These are phyloP conservation scores for Vachellia collinsii DNA, from an alignment of 306 rosid species.

Conservation along the genomic window DNA sequence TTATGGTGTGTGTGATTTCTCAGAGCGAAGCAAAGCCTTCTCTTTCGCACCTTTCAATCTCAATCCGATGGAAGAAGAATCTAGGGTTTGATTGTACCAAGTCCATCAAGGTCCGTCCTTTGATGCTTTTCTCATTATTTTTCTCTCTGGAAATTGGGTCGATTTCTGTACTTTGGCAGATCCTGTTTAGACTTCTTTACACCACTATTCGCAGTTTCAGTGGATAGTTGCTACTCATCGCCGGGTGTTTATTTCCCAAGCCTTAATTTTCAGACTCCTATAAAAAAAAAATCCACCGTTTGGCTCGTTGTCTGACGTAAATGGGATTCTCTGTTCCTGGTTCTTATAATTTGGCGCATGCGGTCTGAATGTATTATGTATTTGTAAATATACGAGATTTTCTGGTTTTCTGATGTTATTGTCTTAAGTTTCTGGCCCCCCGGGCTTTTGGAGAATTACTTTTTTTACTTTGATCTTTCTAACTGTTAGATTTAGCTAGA, in stretches of 20 bases:
- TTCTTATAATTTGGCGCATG: conserved; percentile 41
- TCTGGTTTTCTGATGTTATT: conserved; percentile 35
- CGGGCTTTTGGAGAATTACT: conserved; percentile 31
- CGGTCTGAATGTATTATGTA: conserved; percentile 44
- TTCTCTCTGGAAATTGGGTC: conserved; percentile 36
- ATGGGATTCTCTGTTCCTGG: conserved; percentile 50
- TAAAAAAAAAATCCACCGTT: conserved; percentile 19
- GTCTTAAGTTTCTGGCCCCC: conserved; percentile 36
- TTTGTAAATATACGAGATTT: conserved; percentile 37
- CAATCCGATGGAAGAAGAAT: conserved; percentile 67
- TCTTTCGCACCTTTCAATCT: conserved; percentile 77
- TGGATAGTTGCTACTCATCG: conserved; percentile 48
- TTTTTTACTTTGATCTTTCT: background rate
- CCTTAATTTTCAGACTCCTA: conserved; percentile 38
- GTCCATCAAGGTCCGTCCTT: conserved; percentile 67
- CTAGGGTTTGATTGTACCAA: conserved; percentile 82
- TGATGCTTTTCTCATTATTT: conserved; percentile 40
- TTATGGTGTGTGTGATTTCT: conserved; percentile 65
- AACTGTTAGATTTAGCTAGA: conserved; percentile 32
- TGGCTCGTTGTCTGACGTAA: conserved; percentile 47
- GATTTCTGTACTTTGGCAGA: conserved; percentile 21
- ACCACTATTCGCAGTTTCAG: conserved; percentile 28
- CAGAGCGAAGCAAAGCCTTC: conserved; percentile 67
- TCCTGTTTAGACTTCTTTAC: conserved; percentile 11
- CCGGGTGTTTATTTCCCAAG: conserved; percentile 37